phyloP scores from a whole-genome alignment of 345 rosid species.

The Microcos paniculata region DNA sequence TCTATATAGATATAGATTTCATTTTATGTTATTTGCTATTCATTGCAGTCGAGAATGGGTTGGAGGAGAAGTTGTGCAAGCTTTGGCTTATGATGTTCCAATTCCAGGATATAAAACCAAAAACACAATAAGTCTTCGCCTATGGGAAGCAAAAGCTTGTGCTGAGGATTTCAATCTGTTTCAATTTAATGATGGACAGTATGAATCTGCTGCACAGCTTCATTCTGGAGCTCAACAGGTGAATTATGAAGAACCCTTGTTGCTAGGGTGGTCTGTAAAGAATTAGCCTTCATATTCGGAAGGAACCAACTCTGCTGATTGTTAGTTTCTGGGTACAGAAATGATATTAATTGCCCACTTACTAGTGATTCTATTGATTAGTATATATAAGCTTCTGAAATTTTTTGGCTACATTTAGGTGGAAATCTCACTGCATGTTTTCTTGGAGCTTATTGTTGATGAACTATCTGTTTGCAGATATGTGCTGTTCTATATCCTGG shows the following conservation, averaged over 20 bases:
- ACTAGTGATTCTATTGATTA: background rate
- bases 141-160: slow-evolving; percentile 94
- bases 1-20: background rate
- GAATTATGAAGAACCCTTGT: slow-evolving; percentile 2
- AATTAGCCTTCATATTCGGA: background rate
- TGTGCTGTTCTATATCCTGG: slow-evolving; percentile 98
- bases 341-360: background rate
- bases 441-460: background rate
- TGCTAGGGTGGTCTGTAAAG: background rate
- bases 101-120: slow-evolving; percentile 88
- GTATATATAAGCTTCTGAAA: background rate
- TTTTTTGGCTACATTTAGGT: background rate
- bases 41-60: slow-evolving; percentile 60
- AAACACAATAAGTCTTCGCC: slow-evolving; percentile 95
- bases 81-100: slow-evolving; percentile 94
- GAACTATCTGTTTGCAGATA: slow-evolving; percentile 45
- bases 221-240: slow-evolving; percentile 89
- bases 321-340: background rate
- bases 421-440: background rate
- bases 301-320: background rate
- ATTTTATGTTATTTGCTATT: slow-evolving; percentile 1
- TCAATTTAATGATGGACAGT: slow-evolving; percentile 93
- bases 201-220: slow-evolving; percentile 83
- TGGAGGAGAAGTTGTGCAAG: slow-evolving; percentile 85
- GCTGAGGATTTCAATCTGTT: slow-evolving; percentile 76